These are phyloP conservation scores for Coemansia umbellata DNA, from an alignment of 192 early-diverging fungal species.

Conservation along the genomic window DNA sequence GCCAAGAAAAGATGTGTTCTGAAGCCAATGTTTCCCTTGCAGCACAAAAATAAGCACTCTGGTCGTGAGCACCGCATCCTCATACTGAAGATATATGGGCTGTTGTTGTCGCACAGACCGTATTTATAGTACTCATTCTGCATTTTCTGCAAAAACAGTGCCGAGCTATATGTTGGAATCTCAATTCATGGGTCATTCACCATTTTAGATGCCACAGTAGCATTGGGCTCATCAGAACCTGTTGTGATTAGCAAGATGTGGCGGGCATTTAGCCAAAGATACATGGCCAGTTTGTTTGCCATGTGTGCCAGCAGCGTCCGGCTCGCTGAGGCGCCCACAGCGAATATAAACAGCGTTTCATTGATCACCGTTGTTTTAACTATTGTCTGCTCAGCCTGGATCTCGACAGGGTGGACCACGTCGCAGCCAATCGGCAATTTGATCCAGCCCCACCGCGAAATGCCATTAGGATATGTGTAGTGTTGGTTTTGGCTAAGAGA, in stretches of 20 bases:
- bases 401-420: no score
- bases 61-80: conserved; percentile 3
- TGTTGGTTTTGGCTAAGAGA: not conserved
- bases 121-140: conserved; percentile 31
- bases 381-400: no score
- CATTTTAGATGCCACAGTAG: conserved; percentile 2
- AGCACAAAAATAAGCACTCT: conserved; percentile 39
- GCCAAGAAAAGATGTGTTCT: conserved; percentile 27
- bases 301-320: no score
- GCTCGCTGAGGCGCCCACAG: no score
- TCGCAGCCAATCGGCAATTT: conserved; percentile 5
- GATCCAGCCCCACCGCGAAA: conserved; percentile 9
- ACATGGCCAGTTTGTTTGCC: no score
- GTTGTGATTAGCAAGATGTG: no score
- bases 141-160: conserved; percentile 12
- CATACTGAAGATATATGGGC: conserved; percentile 10
- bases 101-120: conserved; percentile 13
- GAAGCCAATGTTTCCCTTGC: conserved; percentile 3
- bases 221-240: no score
- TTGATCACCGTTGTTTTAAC: no score
- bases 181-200: conserved; percentile 7
- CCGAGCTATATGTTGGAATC: conserved; percentile 5
- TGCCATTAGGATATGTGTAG: no score
- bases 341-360: no score
- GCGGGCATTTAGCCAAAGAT: no score